These are phyloP conservation scores for Cytospora piceicola DNA, from an alignment of 2,329 filamentous ascomycete species.

Conservation along the genomic window DNA sequence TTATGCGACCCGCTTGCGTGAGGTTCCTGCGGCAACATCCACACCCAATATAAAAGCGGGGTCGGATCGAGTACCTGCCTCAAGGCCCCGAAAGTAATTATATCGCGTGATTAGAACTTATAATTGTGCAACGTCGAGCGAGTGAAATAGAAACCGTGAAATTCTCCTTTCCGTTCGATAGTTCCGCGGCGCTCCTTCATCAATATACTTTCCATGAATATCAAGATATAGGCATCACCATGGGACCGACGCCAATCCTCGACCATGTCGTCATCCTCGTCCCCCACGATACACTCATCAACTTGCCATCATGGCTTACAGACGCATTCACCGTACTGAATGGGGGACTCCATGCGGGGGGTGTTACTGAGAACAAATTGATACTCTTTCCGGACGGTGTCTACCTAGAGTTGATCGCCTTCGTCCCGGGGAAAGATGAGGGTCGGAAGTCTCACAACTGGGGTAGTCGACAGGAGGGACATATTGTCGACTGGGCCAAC, in stretches of 20 bases:
- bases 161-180: too few relatives aligned
- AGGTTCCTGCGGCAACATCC: too few relatives aligned
- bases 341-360: conserved; percentile 65
- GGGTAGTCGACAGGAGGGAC: conserved; percentile 55
- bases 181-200: background rate
- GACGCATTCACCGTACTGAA: conserved; percentile 60
- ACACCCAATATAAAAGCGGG: background rate
- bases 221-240: background rate
- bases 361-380: conserved; percentile 63
- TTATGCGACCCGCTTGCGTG: too few relatives aligned
- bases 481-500: conserved; percentile 64
- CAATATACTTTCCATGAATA: background rate
- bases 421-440: conserved; percentile 51
- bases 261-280: conserved; percentile 70
- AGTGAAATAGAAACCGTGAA: background rate
- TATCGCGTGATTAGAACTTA: background rate
- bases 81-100: background rate
- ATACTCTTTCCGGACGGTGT: conserved; percentile 65
- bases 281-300: conserved; percentile 51
- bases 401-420: conserved; percentile 70
- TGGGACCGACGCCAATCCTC: conserved; percentile 42
- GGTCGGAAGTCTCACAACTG: conserved; percentile 58
- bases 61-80: background rate
- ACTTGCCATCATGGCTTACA: conserved; percentile 55
- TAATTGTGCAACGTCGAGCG: background rate